Percentiles rank a stretch among this genome's conserved stretches.
Conservation (phyloP, 116 monocot species). For the Iris pallida region DNA sequence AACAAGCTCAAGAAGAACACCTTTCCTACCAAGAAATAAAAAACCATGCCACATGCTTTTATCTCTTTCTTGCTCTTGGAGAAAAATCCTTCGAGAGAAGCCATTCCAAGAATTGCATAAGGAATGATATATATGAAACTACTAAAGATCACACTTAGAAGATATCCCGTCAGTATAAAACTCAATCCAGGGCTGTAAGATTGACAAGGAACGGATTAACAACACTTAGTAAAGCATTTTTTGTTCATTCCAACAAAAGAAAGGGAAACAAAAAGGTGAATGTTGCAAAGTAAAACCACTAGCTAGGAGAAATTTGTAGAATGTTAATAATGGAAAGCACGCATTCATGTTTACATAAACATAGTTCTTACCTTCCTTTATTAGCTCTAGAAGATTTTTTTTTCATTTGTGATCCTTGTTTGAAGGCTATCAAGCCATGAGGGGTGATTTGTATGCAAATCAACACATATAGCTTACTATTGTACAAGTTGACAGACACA, state of each 20-base stretch:
- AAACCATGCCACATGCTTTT: conserved; percentile 72
- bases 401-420: too few relatives aligned
- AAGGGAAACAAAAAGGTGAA: background rate
- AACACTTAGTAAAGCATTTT: background rate
- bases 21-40: conserved; percentile 77
- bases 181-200: conserved; percentile 60
- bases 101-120: conserved; percentile 56
- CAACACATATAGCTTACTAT: too few relatives aligned
- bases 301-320: background rate
- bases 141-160: conserved; percentile 65
- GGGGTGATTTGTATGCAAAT: too few relatives aligned
- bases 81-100: conserved; percentile 49
- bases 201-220: background rate
- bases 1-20: conserved; percentile 72
- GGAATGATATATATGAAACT: conserved; percentile 68
- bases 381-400: too few relatives aligned
- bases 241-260: background rate
- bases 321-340: too few relatives aligned
- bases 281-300: background rate
- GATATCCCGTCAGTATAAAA: conserved; percentile 58
- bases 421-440: too few relatives aligned
- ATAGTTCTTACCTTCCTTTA: too few relatives aligned
- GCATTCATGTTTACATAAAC: too few relatives aligned
- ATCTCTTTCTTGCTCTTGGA: conserved; percentile 58
- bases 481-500: too few relatives aligned